phyloP scores from a whole-genome alignment of 2,329 filamentous ascomycete species.

The Tympanopsis confertula region DNA sequence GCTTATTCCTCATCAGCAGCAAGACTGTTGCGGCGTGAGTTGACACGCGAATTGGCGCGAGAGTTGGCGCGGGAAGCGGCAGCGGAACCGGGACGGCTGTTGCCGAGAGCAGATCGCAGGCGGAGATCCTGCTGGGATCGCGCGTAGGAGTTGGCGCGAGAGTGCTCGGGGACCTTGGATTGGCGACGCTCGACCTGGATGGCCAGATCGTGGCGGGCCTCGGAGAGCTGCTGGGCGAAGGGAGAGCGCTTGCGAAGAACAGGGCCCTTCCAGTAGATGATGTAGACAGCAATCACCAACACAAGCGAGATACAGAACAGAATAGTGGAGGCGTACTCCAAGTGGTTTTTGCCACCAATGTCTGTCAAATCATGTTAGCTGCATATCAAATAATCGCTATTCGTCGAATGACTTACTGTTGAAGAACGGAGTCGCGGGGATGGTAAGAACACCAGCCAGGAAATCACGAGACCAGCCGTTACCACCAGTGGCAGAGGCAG shows the following conservation, averaged over 20 bases:
- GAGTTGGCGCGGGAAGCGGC: not conserved
- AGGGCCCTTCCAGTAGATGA: constrained; percentile 56
- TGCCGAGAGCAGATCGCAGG: constrained; percentile 9
- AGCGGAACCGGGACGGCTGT: constrained; percentile 1
- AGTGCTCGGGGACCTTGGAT: not conserved
- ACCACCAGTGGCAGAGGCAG: constrained; percentile 64
- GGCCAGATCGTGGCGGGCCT: constrained; percentile 12
- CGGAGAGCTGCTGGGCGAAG: constrained; percentile 52
- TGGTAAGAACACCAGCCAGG: constrained; percentile 59
- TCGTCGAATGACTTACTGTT: constrained; percentile 16
- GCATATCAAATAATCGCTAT: not conserved
- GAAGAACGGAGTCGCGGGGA: constrained; percentile 57
- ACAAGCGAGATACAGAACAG: constrained; percentile 49
- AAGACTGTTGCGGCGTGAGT: not conserved
- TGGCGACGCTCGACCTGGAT: not conserved
- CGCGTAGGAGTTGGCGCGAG: constrained; percentile 9
- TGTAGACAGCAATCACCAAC: constrained; percentile 51
- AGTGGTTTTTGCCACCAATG: constrained; percentile 36
- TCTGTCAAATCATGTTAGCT: constrained; percentile 17
- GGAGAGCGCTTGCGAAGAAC: constrained; percentile 45
- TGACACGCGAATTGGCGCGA: not conserved
- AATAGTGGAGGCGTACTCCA: constrained; percentile 52
- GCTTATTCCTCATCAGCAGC: not conserved
- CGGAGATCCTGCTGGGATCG: constrained; percentile 11
- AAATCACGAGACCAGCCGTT: constrained; percentile 67